phyloP scores from a whole-genome alignment of 306 rosid species.

The Heteromeles arbutifolia region DNA sequence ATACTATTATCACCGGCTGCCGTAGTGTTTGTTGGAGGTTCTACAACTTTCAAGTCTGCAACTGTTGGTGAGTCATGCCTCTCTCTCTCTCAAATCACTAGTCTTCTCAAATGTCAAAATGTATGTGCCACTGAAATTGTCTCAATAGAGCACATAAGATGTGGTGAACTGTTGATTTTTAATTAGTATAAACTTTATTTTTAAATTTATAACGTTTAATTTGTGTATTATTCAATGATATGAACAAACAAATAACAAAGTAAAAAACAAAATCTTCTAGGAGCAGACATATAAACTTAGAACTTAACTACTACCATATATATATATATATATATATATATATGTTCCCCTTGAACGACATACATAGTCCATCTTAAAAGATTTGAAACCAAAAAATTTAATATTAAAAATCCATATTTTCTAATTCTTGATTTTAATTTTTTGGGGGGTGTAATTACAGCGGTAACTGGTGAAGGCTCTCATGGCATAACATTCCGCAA shows the following conservation, averaged over 20 bases:
- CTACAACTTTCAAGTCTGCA: slow-evolving; percentile 48
- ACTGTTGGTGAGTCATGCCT: slow-evolving; percentile 40
- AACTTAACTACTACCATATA: not conserved
- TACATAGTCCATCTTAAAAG: not conserved
- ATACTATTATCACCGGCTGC: slow-evolving; percentile 43
- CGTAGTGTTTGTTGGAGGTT: slow-evolving; percentile 44
- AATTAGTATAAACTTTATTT: too few species aligned
- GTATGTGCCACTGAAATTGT: not conserved
- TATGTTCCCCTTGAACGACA: not conserved
- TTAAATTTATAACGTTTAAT: too few species aligned
- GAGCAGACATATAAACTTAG: not conserved
- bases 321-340: not conserved
- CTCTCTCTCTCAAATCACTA: not conserved
- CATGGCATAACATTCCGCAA: slow-evolving; percentile 46
- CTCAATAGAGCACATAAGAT: not conserved
- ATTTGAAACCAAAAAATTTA: too few species aligned
- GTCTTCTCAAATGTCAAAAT: not conserved
- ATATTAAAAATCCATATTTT: not conserved
- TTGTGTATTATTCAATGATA: too few species aligned
- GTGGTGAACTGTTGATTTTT: not conserved
- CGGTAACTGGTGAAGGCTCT: slow-evolving; percentile 40
- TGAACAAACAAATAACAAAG: too few species aligned
- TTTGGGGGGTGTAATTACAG: slow-evolving; percentile 16
- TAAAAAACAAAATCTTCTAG: too few species aligned
- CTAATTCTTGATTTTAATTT: not conserved